phyloP scores from a whole-genome alignment of 345 rosid genomes.

The Lenwebbia sp. region DNA sequence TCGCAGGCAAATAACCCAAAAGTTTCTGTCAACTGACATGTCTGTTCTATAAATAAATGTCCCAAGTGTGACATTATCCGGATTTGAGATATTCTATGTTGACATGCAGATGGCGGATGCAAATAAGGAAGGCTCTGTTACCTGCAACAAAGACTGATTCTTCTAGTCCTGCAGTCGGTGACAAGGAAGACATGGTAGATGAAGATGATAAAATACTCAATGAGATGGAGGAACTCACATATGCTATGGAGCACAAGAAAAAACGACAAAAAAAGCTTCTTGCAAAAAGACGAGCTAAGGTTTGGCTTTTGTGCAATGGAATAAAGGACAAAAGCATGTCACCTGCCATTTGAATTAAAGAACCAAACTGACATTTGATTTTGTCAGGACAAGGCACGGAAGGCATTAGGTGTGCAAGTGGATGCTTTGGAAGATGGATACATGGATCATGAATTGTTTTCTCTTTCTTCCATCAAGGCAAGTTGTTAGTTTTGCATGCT shows the following conservation, averaged over 20 bases:
- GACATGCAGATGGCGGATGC: conserved; percentile 76
- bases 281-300: conserved; percentile 82
- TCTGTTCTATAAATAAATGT: background rate
- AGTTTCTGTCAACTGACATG: background rate
- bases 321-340: background rate
- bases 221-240: conserved; percentile 86
- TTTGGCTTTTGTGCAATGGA: conserved; percentile 5
- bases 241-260: conserved; percentile 70
- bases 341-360: background rate
- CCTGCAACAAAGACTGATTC: conserved; percentile 48
- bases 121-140: conserved; percentile 61
- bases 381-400: conserved; percentile 69
- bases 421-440: conserved; percentile 86
- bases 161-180: conserved; percentile 17
- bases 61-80: background rate
- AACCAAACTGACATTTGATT: background rate
- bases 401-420: conserved; percentile 66
- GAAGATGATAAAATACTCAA: conserved; percentile 79
- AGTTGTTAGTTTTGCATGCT: background rate
- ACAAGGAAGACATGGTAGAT: conserved; percentile 39
- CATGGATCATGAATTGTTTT: conserved; percentile 64
- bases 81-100: background rate
- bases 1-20: background rate
- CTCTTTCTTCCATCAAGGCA: conserved; percentile 93
- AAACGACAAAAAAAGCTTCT: conserved; percentile 62